Percentiles rank a stretch among this genome's conserved stretches.
Evolutionary conservation across 2,329 filamentous ascomycete genomes (phyloP).

Genomic region (Fusarium dlaminii): DNA sequence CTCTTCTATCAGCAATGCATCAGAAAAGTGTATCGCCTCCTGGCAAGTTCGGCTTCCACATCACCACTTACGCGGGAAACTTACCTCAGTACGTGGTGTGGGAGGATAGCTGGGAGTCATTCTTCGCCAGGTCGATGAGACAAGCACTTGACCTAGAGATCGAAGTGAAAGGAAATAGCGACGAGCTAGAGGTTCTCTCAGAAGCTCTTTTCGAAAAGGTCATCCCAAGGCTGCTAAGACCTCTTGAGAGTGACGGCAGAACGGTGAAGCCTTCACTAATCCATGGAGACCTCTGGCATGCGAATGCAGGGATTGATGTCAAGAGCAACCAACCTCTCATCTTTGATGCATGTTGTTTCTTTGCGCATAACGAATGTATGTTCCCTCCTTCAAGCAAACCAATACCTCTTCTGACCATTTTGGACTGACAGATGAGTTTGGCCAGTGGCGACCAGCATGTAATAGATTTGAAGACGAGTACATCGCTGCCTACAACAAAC

Average conservation of each 20-base stretch:
- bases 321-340: not conserved
- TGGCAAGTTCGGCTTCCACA: not conserved
- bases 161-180: accelerated
- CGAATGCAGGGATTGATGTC: not conserved
- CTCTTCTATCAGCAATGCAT: not conserved
- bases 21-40: not conserved
- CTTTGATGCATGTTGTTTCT: not conserved
- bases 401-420: not conserved
- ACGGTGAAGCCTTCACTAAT: accelerated
- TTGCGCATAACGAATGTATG: not conserved
- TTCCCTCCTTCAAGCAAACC: not conserved
- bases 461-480: not conserved
- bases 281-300: not conserved
- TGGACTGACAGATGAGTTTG: not conserved
- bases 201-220: not conserved
- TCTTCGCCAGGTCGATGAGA: not conserved
- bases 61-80: not conserved
- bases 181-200: not conserved
- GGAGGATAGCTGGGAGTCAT: not conserved
- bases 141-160: not conserved
- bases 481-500: accelerated
- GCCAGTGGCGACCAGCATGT: not conserved
- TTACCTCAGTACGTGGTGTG: not conserved
- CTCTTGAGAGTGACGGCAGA: accelerated
- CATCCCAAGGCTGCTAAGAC: accelerated